Conservation (phyloP, 2,329 filamentous ascomycete genomes). For the Aspergillus floridensis region DNA sequence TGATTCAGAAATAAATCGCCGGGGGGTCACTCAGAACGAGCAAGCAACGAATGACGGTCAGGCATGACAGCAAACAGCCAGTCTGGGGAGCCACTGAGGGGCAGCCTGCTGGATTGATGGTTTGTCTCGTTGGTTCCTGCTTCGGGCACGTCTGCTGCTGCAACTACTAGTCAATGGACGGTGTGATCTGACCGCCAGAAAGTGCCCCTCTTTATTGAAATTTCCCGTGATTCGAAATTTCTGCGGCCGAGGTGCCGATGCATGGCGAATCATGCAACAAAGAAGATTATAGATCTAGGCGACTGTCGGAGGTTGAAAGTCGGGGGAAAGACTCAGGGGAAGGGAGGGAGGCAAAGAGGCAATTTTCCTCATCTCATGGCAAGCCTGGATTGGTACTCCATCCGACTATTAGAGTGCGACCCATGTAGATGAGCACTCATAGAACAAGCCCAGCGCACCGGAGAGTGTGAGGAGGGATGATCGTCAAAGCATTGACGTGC, state of each 20-base stretch:
- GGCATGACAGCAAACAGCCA: slow-evolving; percentile 10
- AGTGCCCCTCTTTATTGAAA: slow-evolving; percentile 15
- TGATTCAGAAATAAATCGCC: not conserved
- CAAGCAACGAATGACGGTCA: slow-evolving; percentile 14
- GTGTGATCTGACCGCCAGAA: slow-evolving; percentile 24
- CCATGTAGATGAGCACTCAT: too few relatives aligned
- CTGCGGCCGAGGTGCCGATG: not conserved
- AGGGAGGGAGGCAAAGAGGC: not conserved
- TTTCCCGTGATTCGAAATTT: not conserved
- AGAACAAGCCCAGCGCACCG: not conserved
- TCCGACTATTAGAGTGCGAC: not conserved
- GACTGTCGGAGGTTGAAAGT: not conserved
- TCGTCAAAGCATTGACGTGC: not conserved
- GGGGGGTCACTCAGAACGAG: slow-evolving; percentile 13
- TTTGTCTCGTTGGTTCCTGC: slow-evolving; percentile 15
- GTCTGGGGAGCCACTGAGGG: slow-evolving; percentile 14
- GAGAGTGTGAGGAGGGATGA: not conserved
- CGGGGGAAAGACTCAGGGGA: not conserved
- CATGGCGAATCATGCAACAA: not conserved
- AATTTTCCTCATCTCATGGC: not conserved
- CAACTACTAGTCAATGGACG: slow-evolving; percentile 15
- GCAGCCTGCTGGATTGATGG: slow-evolving; percentile 14
- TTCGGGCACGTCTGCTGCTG: slow-evolving; percentile 31
- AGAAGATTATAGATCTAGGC: not conserved
- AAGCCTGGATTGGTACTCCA: not conserved